Evolutionary conservation across 306 rosid genomes (phyloP).

Genomic region (Acacia confusa): DNA sequence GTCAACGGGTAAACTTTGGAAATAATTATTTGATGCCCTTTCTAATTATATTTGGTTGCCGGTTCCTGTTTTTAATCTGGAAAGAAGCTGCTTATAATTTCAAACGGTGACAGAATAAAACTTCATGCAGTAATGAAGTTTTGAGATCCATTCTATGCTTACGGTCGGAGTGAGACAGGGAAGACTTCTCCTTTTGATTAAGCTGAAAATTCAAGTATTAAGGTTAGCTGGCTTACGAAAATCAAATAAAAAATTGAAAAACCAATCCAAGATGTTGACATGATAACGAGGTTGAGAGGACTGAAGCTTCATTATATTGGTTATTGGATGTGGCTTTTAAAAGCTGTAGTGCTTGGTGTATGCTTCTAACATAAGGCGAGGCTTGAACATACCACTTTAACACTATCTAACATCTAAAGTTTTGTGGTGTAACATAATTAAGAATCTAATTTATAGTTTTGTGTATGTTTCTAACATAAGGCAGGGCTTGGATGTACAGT

Average conservation of each 20-base stretch:
- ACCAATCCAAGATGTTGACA: not conserved
- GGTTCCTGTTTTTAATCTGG: not conserved
- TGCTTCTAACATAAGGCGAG: conserved; percentile 4
- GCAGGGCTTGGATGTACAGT: not conserved
- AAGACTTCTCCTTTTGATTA: not conserved
- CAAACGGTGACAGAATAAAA: not conserved
- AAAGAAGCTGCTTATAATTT: not conserved
- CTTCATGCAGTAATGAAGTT: not conserved
- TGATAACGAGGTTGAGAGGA: not conserved
- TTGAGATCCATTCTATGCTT: not conserved
- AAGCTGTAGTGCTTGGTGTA: not conserved
- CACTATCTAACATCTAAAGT: not conserved
- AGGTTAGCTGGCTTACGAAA: not conserved
- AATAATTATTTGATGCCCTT: conserved; percentile 12
- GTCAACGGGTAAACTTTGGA: conserved; percentile 46
- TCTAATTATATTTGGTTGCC: not conserved
- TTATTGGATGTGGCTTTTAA: not conserved
- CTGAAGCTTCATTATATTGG: conserved; percentile 4
- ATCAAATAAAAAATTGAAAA: not conserved
- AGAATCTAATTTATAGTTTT: not conserved
- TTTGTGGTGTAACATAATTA: too few species aligned
- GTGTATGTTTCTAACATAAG: not conserved
- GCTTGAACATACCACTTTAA: not conserved
- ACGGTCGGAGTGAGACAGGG: not conserved
- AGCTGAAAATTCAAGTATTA: not conserved